Conservation (phyloP, 2,329 filamentous ascomycete species). For the Conoideocrella luteorostrata region DNA sequence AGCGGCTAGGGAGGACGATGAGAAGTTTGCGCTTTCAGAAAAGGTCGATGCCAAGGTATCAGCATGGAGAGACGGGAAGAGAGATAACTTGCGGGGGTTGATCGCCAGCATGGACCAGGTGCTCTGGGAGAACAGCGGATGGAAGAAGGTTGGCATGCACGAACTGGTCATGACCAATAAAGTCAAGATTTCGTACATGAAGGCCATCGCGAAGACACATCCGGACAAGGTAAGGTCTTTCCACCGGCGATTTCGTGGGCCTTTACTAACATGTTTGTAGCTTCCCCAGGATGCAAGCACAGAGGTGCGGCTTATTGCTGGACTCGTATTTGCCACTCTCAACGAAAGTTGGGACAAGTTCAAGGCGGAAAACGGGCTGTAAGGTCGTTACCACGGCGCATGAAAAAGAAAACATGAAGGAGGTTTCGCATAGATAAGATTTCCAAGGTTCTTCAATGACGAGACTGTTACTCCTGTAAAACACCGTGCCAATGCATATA, state of each 20-base stretch:
- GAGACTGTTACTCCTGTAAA: slow-evolving; percentile 12
- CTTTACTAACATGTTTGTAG: slow-evolving; percentile 30
- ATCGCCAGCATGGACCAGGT: slow-evolving; percentile 82
- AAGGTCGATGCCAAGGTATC: slow-evolving; percentile 73
- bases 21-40: slow-evolving; percentile 85
- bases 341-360: slow-evolving; percentile 72
- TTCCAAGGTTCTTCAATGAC: no score
- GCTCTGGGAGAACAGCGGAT: slow-evolving; percentile 85
- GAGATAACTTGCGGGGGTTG: slow-evolving; percentile 84
- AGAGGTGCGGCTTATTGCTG: slow-evolving; percentile 60
- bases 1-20: slow-evolving; percentile 80
- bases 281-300: slow-evolving; percentile 58
- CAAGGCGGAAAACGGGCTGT: slow-evolving; percentile 62
- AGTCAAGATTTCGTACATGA: slow-evolving; percentile 98
- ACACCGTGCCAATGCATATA: slow-evolving; percentile 18
- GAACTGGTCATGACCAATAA: slow-evolving; percentile 89
- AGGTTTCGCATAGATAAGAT: no score
- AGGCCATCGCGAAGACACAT: slow-evolving; percentile 96
- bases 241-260: not conserved
- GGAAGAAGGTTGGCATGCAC: slow-evolving; percentile 94
- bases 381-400: slow-evolving; percentile 7
- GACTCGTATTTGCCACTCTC: slow-evolving; percentile 58
- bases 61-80: slow-evolving; percentile 83
- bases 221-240: slow-evolving; percentile 97
- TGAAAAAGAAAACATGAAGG: slow-evolving; percentile 6